A percentile compares a stretch with the other conserved stretches of the same genome.
These are phyloP conservation scores for Kregervanrija fluxuum DNA, from an alignment of 805 yeast species.

Conservation along the genomic window DNA sequence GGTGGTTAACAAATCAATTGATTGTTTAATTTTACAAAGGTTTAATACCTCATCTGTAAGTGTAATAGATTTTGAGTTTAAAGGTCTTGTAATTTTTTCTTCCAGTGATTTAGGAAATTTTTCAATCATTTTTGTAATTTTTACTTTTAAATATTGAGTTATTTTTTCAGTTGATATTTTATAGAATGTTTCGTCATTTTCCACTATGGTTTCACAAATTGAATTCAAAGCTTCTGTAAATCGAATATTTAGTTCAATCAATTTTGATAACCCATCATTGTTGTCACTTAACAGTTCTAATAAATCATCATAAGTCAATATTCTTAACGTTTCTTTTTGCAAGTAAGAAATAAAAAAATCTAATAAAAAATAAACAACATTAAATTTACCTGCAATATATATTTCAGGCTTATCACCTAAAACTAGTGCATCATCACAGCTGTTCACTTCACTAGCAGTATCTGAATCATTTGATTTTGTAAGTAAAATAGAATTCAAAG, in stretches of 20 bases:
- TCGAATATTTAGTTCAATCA: slow-evolving; percentile 22
- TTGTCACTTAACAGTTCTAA: slow-evolving; percentile 19
- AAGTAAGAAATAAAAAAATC: slow-evolving; percentile 25
- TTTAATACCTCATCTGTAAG: slow-evolving; percentile 26
- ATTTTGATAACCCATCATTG: neutral
- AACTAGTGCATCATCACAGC: slow-evolving; percentile 27
- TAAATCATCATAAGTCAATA: slow-evolving; percentile 37
- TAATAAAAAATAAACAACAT: slow-evolving; percentile 34
- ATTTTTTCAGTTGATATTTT: slow-evolving; percentile 37
- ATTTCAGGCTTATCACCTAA: slow-evolving; percentile 33
- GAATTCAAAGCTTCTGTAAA: slow-evolving; percentile 21
- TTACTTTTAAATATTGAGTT: slow-evolving; percentile 30
- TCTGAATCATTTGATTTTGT: neutral
- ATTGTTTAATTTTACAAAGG: slow-evolving; percentile 30
- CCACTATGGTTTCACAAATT: slow-evolving; percentile 35
- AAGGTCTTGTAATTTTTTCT: slow-evolving; percentile 6
- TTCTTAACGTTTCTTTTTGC: slow-evolving; percentile 24
- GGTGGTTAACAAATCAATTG: slow-evolving; percentile 43
- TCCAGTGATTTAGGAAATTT: slow-evolving; percentile 32
- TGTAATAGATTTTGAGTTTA: slow-evolving; percentile 4
- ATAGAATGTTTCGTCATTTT: slow-evolving; percentile 37
- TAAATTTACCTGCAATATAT: slow-evolving; percentile 34
- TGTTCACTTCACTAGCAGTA: slow-evolving; percentile 12
- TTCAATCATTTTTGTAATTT: slow-evolving; percentile 28
- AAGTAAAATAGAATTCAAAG: slow-evolving; percentile 36